Evolutionary conservation across 805 yeast species (phyloP), one percentile per base, ranked within the genome.

Genomic region (Ogataea henricii): DNA sequence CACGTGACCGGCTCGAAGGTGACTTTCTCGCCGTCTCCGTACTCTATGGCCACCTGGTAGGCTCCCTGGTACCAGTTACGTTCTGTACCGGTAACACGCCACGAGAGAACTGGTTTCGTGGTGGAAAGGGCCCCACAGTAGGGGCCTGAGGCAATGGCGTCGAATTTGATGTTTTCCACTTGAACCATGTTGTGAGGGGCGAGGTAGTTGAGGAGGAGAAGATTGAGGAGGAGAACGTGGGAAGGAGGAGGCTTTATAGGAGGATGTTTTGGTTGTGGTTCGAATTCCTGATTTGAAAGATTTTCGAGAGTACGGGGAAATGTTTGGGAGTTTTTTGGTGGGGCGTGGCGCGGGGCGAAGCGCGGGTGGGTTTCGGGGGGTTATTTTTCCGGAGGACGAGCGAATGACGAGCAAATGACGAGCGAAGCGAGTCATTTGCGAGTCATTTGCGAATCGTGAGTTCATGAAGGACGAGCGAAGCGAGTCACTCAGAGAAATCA

Each of bases 141-240:
- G 3, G 34, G 27, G 9, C 53, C 51, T 3, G 41, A 36, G 4
- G 45, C 16, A 17, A 42, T 46, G 5, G 51, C 39, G 14, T 47
- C 53, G 21, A 50, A 39, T 21, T 35, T 39, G 36, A 48, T 23
- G 16, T 33, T 35, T 9, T 25, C 13, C 13, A 48, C 49, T 3
- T n/a, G 22, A 6, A 48, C 51, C 51, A 48, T 44, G 25, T 43
- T 25, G 33, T 54, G 65, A 3, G 32, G 55, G n/a, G 62, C 33
- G 9, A 23, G 9, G 26, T 23, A 23, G 9, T 33, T 42, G 34
- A 10, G 12, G 33, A 10, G 13, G n/a, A 13, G 18, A 40, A 29
- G 9, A 17, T 8, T 8, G 23, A 29, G 22, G 34, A 17, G 13
- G 27, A 18, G n/a, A 26, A 14, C 13, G 20, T 12, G 26, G 25